Conservation (phyloP, 345 rosid genomes). For the Eutrema japonicum region DNA sequence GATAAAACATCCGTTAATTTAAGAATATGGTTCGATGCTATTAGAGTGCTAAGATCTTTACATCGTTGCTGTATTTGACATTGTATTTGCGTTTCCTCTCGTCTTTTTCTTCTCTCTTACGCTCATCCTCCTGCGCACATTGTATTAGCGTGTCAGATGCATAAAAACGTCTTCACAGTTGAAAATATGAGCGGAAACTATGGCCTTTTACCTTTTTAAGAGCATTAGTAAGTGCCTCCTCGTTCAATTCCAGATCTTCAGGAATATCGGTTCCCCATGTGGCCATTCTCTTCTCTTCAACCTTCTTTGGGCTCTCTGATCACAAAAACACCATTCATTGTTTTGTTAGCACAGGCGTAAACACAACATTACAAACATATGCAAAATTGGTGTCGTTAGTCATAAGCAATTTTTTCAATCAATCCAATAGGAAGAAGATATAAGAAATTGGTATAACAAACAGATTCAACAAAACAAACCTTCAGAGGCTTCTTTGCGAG, state of each 20-base stretch:
- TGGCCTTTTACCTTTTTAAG: slow-evolving; percentile 53
- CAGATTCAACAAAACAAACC: slow-evolving; percentile 34
- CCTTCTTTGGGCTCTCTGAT: slow-evolving; percentile 43
- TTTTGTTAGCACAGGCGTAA: slow-evolving; percentile 21
- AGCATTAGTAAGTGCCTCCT: slow-evolving; percentile 60
- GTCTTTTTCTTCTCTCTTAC: slow-evolving; percentile 58
- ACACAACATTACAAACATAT: background rate
- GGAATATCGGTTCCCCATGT: slow-evolving; percentile 81
- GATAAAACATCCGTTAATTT: background rate
- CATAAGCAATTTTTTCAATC: background rate
- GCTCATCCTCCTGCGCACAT: slow-evolving; percentile 53
- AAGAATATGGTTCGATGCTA: background rate
- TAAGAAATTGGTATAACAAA: background rate
- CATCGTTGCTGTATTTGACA: slow-evolving; percentile 63
- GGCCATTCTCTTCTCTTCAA: slow-evolving; percentile 67
- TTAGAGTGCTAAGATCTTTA: slow-evolving; percentile 17
- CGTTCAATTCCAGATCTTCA: slow-evolving; percentile 64
- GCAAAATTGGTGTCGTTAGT: background rate
- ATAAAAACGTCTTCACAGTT: background rate
- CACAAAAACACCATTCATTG: slow-evolving; percentile 12
- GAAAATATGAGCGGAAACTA: background rate
- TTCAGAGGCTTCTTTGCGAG: slow-evolving; percentile 72
- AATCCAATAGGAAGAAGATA: background rate
- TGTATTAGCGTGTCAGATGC: background rate
- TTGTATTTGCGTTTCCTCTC: slow-evolving; percentile 68